phyloP scores from a whole-genome alignment of 176 grass and related monocot genomes.

The Carex kokanica region DNA sequence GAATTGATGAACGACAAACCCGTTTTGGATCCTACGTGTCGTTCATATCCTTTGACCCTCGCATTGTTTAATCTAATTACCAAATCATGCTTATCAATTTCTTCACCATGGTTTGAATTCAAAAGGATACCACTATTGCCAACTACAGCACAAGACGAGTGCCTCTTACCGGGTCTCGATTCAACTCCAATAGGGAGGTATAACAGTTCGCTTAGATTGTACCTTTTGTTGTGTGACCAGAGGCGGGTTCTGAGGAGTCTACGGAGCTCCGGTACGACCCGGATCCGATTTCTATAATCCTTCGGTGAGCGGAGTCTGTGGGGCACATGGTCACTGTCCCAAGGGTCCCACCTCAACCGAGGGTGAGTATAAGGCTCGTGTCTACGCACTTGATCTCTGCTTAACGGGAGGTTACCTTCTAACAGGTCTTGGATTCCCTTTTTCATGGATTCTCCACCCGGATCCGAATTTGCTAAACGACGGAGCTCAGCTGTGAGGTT shows the following conservation, averaged over 20 bases:
- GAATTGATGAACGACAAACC: conserved; percentile 32
- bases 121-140: conserved; percentile 31
- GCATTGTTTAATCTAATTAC: conserved; percentile 30
- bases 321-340: conserved; percentile 26
- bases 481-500: conserved; percentile 18
- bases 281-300: conserved; percentile 21
- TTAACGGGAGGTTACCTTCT: conserved; percentile 21
- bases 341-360: background rate
- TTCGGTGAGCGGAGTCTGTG: conserved; percentile 21
- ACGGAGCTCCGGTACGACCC: conserved; percentile 14
- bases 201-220: conserved; percentile 20
- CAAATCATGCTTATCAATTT: conserved; percentile 26
- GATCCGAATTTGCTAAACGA: conserved; percentile 7
- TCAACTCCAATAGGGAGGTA: conserved; percentile 10
- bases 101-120: conserved; percentile 16
- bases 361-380: background rate
- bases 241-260: conserved; percentile 3
- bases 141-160: conserved; percentile 27
- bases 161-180: conserved; percentile 4
- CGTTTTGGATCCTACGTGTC: conserved; percentile 20
- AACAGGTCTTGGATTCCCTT: conserved; percentile 21
- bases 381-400: background rate
- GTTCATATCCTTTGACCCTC: background rate
- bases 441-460: conserved; percentile 19
- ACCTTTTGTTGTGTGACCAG: conserved; percentile 4